A percentile compares a stretch with the other conserved stretches of the same genome.
Evolutionary conservation across 805 yeast genomes (phyloP).

Genomic region (Spathaspora sp.): DNA sequence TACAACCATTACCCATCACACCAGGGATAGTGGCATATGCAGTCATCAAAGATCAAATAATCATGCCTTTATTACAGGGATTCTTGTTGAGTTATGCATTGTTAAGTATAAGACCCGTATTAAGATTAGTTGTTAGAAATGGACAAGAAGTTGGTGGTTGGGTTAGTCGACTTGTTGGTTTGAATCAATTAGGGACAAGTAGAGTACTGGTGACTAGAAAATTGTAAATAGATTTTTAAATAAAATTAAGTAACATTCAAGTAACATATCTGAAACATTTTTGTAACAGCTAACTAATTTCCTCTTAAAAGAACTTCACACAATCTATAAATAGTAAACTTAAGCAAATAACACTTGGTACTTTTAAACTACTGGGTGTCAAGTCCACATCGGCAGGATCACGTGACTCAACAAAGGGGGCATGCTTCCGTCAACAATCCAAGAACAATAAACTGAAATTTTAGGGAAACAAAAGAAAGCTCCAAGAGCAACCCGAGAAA

Average conservation of each 20-base stretch:
- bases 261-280: too few relatives aligned
- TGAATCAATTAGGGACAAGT: not conserved
- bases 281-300: too few relatives aligned
- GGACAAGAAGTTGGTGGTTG: conserved; percentile 28
- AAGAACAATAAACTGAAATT: not conserved
- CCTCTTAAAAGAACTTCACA: too few relatives aligned
- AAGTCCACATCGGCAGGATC: not conserved
- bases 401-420: not conserved
- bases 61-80: conserved; percentile 56
- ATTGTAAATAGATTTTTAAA: not conserved
- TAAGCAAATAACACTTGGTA: too few relatives aligned
- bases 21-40: conserved; percentile 46
- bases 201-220: not conserved
- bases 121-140: conserved; percentile 18
- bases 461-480: not conserved
- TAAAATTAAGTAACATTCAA: not conserved
- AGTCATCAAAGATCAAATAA: conserved; percentile 45
- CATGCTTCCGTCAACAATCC: not conserved
- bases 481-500: not conserved
- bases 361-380: too few relatives aligned
- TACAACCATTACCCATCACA: conserved; percentile 34
- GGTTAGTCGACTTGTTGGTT: conserved; percentile 18
- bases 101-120: conserved; percentile 34
- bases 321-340: too few relatives aligned
- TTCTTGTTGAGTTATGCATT: conserved; percentile 42